phyloP scores from a whole-genome alignment of 345 rosid species.

The Capsella bursapastoris region DNA sequence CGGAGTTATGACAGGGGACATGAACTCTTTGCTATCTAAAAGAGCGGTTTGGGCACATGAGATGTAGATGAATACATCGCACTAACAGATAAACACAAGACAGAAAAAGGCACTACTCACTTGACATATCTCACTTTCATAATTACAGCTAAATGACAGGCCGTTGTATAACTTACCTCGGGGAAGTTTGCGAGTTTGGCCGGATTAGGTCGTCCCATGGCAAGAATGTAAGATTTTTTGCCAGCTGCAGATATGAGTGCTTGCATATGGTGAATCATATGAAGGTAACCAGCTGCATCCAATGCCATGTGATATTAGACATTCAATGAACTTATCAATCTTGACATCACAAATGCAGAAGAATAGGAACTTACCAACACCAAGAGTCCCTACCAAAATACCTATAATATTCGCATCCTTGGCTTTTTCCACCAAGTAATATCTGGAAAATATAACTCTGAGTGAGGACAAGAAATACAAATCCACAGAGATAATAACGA shows the following conservation, averaged over 20 bases:
- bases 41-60: conserved; percentile 95
- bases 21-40: conserved; percentile 89
- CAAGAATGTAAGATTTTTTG: conserved; percentile 83
- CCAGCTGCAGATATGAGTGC: conserved; percentile 73
- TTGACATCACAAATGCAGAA: background rate
- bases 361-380: conserved; percentile 71
- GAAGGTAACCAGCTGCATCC: conserved; percentile 88
- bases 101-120: conserved; percentile 7
- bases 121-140: conserved; percentile 12
- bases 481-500: background rate
- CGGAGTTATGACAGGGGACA: conserved; percentile 91
- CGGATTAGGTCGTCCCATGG: conserved; percentile 94
- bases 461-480: conserved; percentile 4
- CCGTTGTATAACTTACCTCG: conserved; percentile 53
- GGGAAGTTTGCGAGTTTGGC: conserved; percentile 97
- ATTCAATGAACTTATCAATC: conserved; percentile 19
- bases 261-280: conserved; percentile 87
- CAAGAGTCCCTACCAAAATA: conserved; percentile 94
- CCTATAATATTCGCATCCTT: conserved; percentile 94
- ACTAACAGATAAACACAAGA: conserved; percentile 49
- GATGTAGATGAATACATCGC: conserved; percentile 82
- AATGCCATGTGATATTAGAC: conserved; percentile 17
- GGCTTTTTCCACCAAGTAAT: conserved; percentile 94
- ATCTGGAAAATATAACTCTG: conserved; percentile 56
- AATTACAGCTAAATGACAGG: conserved; percentile 2